These are phyloP conservation scores for Pleurotus tuber-regium DNA, from an alignment of 768 basidiomycete species.

Conservation along the genomic window DNA sequence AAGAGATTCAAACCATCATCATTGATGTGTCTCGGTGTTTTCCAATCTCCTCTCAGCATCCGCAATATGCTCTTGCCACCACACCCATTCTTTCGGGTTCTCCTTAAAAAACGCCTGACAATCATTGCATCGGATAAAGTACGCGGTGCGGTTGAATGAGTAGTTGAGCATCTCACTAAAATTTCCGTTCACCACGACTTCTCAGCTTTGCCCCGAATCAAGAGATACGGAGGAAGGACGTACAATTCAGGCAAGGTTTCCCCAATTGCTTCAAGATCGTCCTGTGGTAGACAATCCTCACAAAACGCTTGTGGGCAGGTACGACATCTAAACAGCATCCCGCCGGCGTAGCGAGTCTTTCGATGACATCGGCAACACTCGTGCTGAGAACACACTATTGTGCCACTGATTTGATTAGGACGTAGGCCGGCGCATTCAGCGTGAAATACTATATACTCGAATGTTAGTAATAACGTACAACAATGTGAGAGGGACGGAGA, in stretches of 20 bases:
- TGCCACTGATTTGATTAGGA: conserved; percentile 17
- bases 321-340: conserved; percentile 59
- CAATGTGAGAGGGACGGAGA: not conserved
- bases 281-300: conserved; percentile 56
- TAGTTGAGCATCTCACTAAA: conserved; percentile 40
- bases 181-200: no score
- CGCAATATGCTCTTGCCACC: conserved; percentile 42
- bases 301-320: conserved; percentile 60
- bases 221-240: no score
- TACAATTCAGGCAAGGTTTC: conserved; percentile 59
- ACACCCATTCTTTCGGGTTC: conserved; percentile 34
- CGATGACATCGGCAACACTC: conserved; percentile 43
- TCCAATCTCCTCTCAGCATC: conserved; percentile 33
- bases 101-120: conserved; percentile 37
- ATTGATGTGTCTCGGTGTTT: no score
- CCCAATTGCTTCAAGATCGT: conserved; percentile 49
- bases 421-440: conserved; percentile 40
- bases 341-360: conserved; percentile 44
- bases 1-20: no score
- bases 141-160: conserved; percentile 32
- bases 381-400: conserved; percentile 48
- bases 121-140: conserved; percentile 50
- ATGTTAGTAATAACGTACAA: not conserved
- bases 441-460: conserved; percentile 56
- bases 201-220: no score